Evolutionary conservation across 495 filamentous ascomycete genomes (phyloP), one percentile per base, ranked within the genome.

Genomic region (Articulospora tetracladia): DNA sequence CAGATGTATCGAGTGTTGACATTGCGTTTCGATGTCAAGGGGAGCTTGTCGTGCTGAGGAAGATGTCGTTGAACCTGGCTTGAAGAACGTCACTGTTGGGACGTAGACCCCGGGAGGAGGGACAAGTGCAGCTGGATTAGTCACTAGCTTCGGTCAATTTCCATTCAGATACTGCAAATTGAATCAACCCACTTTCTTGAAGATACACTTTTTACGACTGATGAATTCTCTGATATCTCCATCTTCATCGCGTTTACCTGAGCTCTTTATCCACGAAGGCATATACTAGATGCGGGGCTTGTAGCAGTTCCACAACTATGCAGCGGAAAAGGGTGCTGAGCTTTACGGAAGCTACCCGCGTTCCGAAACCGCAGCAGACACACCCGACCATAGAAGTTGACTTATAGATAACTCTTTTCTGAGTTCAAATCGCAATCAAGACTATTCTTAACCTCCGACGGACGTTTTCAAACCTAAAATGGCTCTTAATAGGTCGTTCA

Each of bases 41-140:
- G 66, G 62, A 41, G 72, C 62, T 27, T 72, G 67, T 13, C 68
- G 57, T 62, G 69, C 67, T 22, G 47, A 22, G 10, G 47, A 50
- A 25, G 19, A 23, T 24, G 65, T 22, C 12, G 65, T 56, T 46
- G 71, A 61, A 0, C 72, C 66, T 27, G 72, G 60, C 55, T 74
- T 70, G 68, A 82, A 82, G 71, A 82, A 82, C 23, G 80, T 82
- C 19, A 79, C 78, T 32, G 79, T 72, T 22, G 76, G 77, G 53
- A 77, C 75, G 55, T 72, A 78, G 63, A 78, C 72, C 32, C 76
- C 76, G 10, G 47, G 47, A 25, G 47, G 47, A 50, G 47, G 47
- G 17, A 50, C 47, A 50, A 27, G 39, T 7, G 39, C 39, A 44
- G 39, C n/a, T 7, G 39, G 15, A 44, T 44, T 44, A 44, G 39